Percentiles rank a stretch among this genome's conserved stretches.
These are phyloP conservation scores for Beauveria rudraprayagi DNA, from an alignment of 2,329 filamentous ascomycete species.

Conservation along the genomic window DNA sequence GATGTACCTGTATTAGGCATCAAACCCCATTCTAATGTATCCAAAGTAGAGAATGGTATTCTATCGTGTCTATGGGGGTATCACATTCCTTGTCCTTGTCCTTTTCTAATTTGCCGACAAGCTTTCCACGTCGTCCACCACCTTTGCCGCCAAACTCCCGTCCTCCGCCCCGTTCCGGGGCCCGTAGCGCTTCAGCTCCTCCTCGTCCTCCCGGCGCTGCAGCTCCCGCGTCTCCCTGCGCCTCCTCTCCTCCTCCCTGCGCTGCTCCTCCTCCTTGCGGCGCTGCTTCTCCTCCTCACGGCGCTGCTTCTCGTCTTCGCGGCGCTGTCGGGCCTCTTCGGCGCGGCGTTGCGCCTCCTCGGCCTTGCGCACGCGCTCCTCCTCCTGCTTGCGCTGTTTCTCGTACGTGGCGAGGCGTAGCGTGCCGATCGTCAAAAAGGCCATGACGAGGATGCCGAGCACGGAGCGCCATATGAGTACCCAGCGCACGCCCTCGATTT, in stretches of 20 bases:
- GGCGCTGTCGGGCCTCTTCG: neutral
- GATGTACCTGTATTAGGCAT: neutral
- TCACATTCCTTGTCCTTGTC: neutral
- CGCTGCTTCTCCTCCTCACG: neutral
- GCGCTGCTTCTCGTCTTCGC: conserved; percentile 4
- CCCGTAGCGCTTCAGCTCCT: conserved; percentile 2
- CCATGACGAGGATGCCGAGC: conserved; percentile 59
- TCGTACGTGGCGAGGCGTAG: conserved; percentile 53
- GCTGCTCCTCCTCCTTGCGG: neutral
- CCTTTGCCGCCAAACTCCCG: conserved; percentile 28
- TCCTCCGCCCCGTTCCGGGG: conserved; percentile 20
- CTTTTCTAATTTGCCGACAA: conserved; percentile 42
- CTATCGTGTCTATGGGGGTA: conserved; percentile 4
- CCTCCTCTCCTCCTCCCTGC: neutral
- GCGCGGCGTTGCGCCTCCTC: conserved; percentile 24
- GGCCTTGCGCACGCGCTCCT: conserved; percentile 34
- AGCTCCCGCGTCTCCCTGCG: neutral
- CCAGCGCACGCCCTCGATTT: conserved; percentile 89
- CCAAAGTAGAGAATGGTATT: conserved; percentile 8
- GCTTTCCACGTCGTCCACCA: conserved; percentile 49
- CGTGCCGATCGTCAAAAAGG: conserved; percentile 49
- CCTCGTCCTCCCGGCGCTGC: conserved; percentile 3
- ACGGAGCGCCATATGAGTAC: conserved; percentile 60
- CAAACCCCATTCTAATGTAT: neutral
- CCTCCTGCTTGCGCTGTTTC: conserved; percentile 40